Conservation (phyloP, 2,329 filamentous ascomycete species). For the Colletotrichum limetticola region DNA sequence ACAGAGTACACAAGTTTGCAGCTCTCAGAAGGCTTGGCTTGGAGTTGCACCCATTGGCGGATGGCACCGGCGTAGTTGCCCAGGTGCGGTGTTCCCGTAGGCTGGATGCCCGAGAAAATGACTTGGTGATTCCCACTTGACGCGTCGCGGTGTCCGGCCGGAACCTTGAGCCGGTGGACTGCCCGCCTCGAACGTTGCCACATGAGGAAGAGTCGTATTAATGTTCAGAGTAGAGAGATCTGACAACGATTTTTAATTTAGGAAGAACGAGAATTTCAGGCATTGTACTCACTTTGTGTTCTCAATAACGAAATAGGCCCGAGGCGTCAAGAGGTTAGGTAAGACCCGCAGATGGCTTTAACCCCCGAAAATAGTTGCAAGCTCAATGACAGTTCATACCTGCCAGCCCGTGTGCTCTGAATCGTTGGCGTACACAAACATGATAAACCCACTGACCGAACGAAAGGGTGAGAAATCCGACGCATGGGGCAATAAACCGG, state of each 20-base stretch:
- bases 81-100: conserved; percentile 91
- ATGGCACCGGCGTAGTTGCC: conserved; percentile 96
- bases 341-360: background rate
- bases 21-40: conserved; percentile 67
- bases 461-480: background rate
- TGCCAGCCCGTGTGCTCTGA: background rate
- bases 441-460: background rate
- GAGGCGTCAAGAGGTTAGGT: too few species aligned
- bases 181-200: conserved; percentile 6
- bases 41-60: conserved; percentile 84
- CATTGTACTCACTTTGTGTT: background rate
- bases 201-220: conserved; percentile 3
- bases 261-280: background rate
- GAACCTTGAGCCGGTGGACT: background rate
- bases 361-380: background rate
- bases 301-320: background rate
- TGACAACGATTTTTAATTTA: background rate
- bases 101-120: conserved; percentile 97
- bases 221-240: background rate
- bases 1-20: conserved; percentile 84
- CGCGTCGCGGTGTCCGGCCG: background rate
- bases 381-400: background rate
- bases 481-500: background rate
- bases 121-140: conserved; percentile 48
- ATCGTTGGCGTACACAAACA: background rate